phyloP scores from a whole-genome alignment of 2,329 filamentous ascomycete species.

The Orbilia ellipsospora region DNA sequence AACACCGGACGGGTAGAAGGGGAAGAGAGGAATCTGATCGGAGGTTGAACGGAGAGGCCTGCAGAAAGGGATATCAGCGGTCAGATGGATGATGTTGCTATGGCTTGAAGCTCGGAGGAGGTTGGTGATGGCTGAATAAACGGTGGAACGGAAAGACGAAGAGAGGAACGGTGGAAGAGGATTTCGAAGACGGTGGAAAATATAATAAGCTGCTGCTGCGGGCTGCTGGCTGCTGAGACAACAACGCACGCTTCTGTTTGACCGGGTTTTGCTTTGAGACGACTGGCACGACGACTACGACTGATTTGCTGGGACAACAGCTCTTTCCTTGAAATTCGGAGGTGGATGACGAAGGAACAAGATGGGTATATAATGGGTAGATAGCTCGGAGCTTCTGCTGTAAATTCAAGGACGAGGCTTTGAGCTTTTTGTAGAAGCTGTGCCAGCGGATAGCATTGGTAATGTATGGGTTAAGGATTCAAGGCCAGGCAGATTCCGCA shows the following conservation, averaged over 20 bases:
- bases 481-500: conserved; percentile 15
- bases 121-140: conserved; percentile 28
- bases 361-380: background rate
- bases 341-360: background rate
- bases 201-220: conserved; percentile 15
- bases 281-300: background rate
- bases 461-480: conserved; percentile 35
- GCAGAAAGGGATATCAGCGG: conserved; percentile 16
- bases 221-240: conserved; percentile 13
- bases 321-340: background rate
- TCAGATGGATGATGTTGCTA: conserved; percentile 6
- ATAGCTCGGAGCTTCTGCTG: conserved; percentile 38
- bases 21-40: background rate
- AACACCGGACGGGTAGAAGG: conserved; percentile 2
- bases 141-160: background rate
- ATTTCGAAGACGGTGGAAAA: conserved; percentile 52
- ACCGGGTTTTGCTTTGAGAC: background rate
- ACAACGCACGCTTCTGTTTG: background rate
- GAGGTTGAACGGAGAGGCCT: background rate
- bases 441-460: background rate
- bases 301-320: background rate
- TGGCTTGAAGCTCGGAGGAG: background rate
- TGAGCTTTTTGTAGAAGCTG: conserved; percentile 4
- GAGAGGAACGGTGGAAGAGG: conserved; percentile 2
- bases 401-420: conserved; percentile 16